Evolutionary conservation across 2,329 filamentous ascomycete genomes (phyloP).

Genomic region (Penicillium sp.): DNA sequence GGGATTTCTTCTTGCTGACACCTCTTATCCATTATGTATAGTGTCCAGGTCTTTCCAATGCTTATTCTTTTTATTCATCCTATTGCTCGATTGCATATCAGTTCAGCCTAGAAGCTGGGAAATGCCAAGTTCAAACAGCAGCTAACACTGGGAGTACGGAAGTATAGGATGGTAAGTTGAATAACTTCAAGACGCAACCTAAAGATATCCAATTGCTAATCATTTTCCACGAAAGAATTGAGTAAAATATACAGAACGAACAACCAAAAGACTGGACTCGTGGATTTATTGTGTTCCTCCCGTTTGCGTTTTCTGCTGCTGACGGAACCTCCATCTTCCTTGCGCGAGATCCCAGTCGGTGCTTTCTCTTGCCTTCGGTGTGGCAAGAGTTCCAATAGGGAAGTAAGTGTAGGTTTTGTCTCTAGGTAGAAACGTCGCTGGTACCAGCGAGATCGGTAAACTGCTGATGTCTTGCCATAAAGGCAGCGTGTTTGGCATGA

Average conservation of each 20-base stretch:
- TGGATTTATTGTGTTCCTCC: neutral
- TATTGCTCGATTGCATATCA: neutral
- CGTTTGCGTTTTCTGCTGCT: neutral
- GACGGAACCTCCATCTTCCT: neutral
- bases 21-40: neutral
- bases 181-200: neutral
- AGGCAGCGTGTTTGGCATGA: neutral
- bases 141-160: neutral
- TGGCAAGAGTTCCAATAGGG: neutral
- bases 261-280: neutral
- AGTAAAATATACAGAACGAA: neutral
- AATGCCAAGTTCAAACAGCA: neutral
- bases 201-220: neutral
- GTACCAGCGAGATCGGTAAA: neutral
- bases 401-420: neutral
- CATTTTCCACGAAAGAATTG: no score
- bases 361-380: neutral
- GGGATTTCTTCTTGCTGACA: neutral
- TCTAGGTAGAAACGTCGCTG: neutral
- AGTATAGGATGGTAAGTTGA: neutral
- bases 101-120: neutral
- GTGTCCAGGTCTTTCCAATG: neutral
- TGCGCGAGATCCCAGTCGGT: no score
- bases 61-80: neutral
- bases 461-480: neutral